These are phyloP conservation scores for Dictyophora rubrovolvata DNA, from an alignment of 768 basidiomycete species.

Conservation along the genomic window DNA sequence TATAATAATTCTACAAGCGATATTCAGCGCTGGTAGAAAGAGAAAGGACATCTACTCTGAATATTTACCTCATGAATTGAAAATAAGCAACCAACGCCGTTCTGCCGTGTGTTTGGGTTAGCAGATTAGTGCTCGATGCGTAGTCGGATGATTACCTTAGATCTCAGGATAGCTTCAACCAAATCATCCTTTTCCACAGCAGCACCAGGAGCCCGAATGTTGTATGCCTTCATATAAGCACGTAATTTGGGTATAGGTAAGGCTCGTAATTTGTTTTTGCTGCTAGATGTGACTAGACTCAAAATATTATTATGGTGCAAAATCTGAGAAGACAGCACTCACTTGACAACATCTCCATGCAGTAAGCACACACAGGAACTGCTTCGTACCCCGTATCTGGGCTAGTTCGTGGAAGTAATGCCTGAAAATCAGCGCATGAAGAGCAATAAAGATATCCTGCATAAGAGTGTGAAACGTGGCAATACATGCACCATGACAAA, in stretches of 20 bases:
- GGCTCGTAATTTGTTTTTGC: conserved; percentile 42
- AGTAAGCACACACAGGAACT: conserved; percentile 60
- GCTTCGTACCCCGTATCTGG: conserved; percentile 47
- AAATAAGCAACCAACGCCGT: conserved; percentile 50
- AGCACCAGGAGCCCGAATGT: conserved; percentile 48
- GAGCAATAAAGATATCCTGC: conserved; percentile 65
- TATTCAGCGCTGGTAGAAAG: background rate
- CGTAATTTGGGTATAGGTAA: conserved; percentile 53
- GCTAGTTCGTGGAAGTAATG: conserved; percentile 59
- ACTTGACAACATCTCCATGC: conserved; percentile 64
- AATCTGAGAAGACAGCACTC: conserved; percentile 16
- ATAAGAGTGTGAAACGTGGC: conserved; percentile 5
- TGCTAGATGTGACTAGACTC: conserved; percentile 56
- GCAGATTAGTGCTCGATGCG: background rate
- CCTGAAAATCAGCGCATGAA: conserved; percentile 66
- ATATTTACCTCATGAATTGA: conserved; percentile 45
- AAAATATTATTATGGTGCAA: background rate
- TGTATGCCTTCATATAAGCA: conserved; percentile 62
- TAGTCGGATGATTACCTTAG: conserved; percentile 28
- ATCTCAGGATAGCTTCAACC: conserved; percentile 48
- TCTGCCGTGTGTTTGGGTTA: conserved; percentile 25
- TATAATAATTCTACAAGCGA: conserved; percentile 40
- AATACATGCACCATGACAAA: background rate
- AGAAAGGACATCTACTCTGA: background rate
- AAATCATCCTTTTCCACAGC: conserved; percentile 68